Evolutionary conservation across 305 asterid species (phyloP).

Genomic region (Solanum aculeatissimum): DNA sequence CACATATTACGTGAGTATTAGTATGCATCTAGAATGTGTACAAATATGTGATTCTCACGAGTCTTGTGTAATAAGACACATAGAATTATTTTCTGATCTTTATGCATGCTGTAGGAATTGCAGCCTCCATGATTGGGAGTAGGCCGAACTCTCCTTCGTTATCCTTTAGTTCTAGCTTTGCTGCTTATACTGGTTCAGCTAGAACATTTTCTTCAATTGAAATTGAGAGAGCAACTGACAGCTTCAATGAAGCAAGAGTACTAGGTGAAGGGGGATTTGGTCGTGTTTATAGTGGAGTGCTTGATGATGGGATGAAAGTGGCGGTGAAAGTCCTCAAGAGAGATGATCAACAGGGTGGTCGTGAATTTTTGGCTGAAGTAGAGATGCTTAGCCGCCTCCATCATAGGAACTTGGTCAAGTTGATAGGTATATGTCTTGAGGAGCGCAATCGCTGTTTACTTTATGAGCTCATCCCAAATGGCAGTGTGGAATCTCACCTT

Average conservation of each 20-base stretch:
- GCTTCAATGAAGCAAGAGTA: slow-evolving; percentile 60
- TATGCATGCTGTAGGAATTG: slow-evolving; percentile 28
- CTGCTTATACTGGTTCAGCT: slow-evolving; percentile 74
- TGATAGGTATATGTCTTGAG: slow-evolving; percentile 92
- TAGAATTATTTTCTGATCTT: not conserved
- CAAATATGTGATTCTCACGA: not conserved
- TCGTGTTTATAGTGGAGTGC: slow-evolving; percentile 70
- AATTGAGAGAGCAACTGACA: slow-evolving; percentile 73
- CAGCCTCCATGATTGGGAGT: slow-evolving; percentile 48
- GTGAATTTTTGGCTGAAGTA: slow-evolving; percentile 94
- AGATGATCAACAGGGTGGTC: slow-evolving; percentile 81
- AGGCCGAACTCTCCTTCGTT: slow-evolving; percentile 56
- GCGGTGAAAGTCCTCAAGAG: slow-evolving; percentile 90
- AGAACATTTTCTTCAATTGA: slow-evolving; percentile 58
- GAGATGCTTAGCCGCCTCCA: slow-evolving; percentile 99
- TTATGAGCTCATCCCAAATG: slow-evolving; percentile 80
- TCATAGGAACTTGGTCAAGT: slow-evolving; percentile 87
- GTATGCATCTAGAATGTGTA: not conserved
- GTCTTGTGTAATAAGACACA: not conserved
- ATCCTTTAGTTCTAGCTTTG: slow-evolving; percentile 75
- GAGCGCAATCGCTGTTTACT: slow-evolving; percentile 73
- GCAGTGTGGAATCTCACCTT: slow-evolving; percentile 90
- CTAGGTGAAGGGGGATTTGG: slow-evolving; percentile 99
- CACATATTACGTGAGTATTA: not conserved
- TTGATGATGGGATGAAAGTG: slow-evolving; percentile 66